Conservation (phyloP, 139 green algal genomes). For the Picochlorum sp. region DNA sequence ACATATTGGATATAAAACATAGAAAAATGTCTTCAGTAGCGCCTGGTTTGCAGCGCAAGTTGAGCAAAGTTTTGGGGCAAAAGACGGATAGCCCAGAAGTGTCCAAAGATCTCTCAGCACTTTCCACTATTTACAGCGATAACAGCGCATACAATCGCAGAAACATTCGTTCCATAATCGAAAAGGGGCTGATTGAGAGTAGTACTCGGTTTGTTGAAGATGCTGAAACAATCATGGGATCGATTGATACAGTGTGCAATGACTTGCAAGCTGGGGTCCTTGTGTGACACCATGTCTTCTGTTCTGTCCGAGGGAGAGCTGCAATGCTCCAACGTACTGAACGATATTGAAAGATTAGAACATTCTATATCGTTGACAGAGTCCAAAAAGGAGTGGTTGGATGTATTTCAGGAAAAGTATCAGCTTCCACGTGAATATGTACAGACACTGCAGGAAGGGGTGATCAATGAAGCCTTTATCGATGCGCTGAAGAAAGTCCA, state of each 20-base stretch:
- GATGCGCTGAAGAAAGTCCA: constrained; percentile 73
- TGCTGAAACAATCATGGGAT: constrained; percentile 55
- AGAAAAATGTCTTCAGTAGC: not conserved
- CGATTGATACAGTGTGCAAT: constrained; percentile 67
- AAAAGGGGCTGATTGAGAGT: constrained; percentile 60
- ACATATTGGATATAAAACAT: no score
- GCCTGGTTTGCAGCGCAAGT: constrained; percentile 7
- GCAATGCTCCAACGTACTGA: constrained; percentile 38
- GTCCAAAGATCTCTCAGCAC: constrained; percentile 51
- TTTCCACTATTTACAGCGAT: constrained; percentile 71
- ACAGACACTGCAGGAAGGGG: constrained; percentile 37
- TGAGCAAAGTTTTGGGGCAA: constrained; percentile 59
- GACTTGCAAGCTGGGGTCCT: constrained; percentile 62
- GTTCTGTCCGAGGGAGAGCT: constrained; percentile 31
- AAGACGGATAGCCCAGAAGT: constrained; percentile 78
- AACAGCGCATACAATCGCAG: constrained; percentile 53
- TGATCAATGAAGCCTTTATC: constrained; percentile 79
- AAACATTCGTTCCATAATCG: constrained; percentile 58
- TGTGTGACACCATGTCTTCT: constrained; percentile 47
- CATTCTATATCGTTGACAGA: constrained; percentile 46
- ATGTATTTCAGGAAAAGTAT: constrained; percentile 85
- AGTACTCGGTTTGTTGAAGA: constrained; percentile 68
- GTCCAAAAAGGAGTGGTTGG: constrained; percentile 49
- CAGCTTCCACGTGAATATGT: constrained; percentile 78
- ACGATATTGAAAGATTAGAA: constrained; percentile 47